Conservation (phyloP, 2,329 filamentous ascomycete genomes). For the Lachnellula willkommii region DNA sequence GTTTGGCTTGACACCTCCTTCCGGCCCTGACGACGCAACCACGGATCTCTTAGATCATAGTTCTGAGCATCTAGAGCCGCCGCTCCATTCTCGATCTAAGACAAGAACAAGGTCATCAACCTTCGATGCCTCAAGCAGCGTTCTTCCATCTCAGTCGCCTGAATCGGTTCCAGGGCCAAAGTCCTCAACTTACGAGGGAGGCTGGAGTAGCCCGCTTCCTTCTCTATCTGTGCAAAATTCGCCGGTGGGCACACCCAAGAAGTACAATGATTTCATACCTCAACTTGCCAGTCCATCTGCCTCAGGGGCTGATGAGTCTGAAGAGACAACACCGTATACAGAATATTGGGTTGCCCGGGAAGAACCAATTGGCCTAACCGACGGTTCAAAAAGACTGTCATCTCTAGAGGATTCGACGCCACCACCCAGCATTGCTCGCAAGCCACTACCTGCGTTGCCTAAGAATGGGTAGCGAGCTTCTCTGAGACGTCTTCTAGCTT, state of each 20-base stretch:
- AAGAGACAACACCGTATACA: neutral
- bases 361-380: neutral
- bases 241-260: neutral
- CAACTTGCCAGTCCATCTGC: neutral
- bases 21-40: constrained; percentile 1
- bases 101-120: neutral
- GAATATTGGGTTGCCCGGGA: neutral
- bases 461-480: constrained; percentile 1
- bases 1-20: constrained; percentile 4
- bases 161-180: neutral
- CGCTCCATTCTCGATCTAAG: neutral
- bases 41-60: neutral
- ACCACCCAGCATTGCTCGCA: constrained; percentile 9
- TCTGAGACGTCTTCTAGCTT: neutral
- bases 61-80: constrained; percentile 5
- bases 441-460: constrained; percentile 20
- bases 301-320: neutral
- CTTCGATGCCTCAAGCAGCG: neutral
- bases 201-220: neutral
- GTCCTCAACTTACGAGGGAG: neutral
- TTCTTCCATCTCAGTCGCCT: neutral
- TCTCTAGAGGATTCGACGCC: constrained; percentile 1
- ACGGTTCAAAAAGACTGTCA: constrained; percentile 4
- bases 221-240: neutral
- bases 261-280: neutral